Evolutionary conservation across 2,329 filamentous ascomycete species (phyloP).

Genomic region (Phialophora expanda): DNA sequence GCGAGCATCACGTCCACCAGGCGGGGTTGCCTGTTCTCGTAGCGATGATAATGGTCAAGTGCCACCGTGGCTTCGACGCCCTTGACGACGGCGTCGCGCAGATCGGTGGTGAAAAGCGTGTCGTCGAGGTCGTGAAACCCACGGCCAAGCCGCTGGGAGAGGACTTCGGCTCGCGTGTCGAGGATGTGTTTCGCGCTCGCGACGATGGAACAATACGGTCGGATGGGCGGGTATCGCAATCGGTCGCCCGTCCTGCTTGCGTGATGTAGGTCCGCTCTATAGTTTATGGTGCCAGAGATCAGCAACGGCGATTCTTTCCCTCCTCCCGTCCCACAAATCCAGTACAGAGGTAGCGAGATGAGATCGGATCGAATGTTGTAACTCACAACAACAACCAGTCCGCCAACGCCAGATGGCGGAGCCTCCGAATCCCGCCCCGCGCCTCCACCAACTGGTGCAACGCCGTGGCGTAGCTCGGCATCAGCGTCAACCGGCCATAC

Average conservation of each 20-base stretch:
- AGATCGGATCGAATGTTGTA: not conserved
- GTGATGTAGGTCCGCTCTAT: constrained; percentile 4
- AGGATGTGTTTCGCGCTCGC: constrained; percentile 1
- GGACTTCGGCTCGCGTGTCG: constrained; percentile 1
- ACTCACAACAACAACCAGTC: constrained; percentile 15
- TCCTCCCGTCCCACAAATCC: no score
- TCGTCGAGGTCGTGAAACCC: constrained; percentile 1
- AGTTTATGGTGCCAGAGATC: not conserved
- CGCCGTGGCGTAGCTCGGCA: constrained; percentile 12
- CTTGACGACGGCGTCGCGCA: not conserved
- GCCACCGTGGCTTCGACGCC: constrained; percentile 8
- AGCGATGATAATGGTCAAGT: constrained; percentile 9
- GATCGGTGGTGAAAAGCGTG: not conserved
- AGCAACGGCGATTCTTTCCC: not conserved
- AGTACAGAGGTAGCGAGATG: no score
- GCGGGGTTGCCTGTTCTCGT: not conserved
- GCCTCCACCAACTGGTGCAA: constrained; percentile 6
- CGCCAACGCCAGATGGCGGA: constrained; percentile 3
- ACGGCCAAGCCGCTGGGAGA: not conserved
- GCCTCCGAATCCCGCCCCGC: not conserved
- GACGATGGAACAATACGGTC: constrained; percentile 4
- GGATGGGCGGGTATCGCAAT: constrained; percentile 5
- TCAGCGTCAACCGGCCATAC: constrained; percentile 12
- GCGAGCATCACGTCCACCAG: constrained; percentile 6
- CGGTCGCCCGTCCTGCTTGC: constrained; percentile 8